phyloP scores from a whole-genome alignment of 148 eudicot species.

The Euryodendron excelsum region DNA sequence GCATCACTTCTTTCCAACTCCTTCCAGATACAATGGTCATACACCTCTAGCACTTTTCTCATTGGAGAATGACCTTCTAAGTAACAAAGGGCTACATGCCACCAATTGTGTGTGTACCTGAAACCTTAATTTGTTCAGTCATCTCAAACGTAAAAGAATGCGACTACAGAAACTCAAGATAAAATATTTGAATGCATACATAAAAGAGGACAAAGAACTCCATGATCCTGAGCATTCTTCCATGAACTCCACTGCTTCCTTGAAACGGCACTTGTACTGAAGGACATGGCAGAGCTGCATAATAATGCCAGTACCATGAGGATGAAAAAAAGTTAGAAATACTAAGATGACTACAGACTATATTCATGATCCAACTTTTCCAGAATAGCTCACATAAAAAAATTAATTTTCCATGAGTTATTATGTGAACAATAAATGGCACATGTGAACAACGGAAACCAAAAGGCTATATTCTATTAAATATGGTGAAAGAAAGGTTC shows the following conservation, averaged over 20 bases:
- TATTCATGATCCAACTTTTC: conserved; percentile 1
- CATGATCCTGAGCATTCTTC: conserved; percentile 66
- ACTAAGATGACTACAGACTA: not conserved
- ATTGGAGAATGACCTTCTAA: conserved; percentile 75
- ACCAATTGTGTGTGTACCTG: conserved; percentile 96
- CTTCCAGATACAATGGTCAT: conserved; percentile 62
- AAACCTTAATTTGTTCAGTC: conserved; percentile 11
- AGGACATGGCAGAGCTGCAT: conserved; percentile 89
- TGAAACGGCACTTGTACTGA: conserved; percentile 69
- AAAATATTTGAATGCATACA: conserved; percentile 37
- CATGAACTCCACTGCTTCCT: conserved; percentile 89
- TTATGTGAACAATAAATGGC: not conserved
- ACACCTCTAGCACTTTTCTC: conserved; percentile 59
- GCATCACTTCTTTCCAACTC: conserved; percentile 78
- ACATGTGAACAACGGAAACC: not conserved
- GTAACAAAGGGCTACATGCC: conserved; percentile 94
- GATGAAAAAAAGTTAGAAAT: conserved; percentile 4
- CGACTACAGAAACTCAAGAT: not conserved
- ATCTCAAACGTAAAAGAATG: not conserved
- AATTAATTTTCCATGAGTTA: not conserved
- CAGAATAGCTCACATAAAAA: not conserved
- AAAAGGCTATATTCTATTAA: not conserved
- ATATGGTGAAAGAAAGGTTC: not conserved
- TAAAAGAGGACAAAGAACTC: conserved; percentile 64
- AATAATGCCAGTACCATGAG: conserved; percentile 3